Base-by-base conservation (phyloP, 495 filamentous ascomycete genomes). In the Trypethelium eluteriae region DNA sequence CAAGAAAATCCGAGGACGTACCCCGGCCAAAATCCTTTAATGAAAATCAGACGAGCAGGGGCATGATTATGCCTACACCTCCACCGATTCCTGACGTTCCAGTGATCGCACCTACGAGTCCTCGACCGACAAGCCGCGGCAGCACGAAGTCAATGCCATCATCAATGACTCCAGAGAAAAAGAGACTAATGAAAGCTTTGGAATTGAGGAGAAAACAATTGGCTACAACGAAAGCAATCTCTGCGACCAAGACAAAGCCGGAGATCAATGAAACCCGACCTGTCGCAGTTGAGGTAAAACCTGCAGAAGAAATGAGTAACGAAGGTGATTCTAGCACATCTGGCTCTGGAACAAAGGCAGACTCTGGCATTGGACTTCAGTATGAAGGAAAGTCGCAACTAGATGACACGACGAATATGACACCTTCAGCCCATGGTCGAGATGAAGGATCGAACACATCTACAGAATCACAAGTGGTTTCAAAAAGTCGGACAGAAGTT, bases 141-240 rank as follows among this genome's bases (percentile, higher is more conserved):
- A 75, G 73, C 75, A 72, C 74, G 25, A 72, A 70, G 64, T 79
- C 78, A 53, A 66, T 80, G 65, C 79, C 79, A 47, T 74, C 82
- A 70, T 73, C 84, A 16, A 86, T 95, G 72, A 93, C 91, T 0
- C 89, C 91, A 0, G 94, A 98, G 74, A 96, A 96, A 75, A 85
- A 89, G 70, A 84, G 92, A 68, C 79, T 98, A 67, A 90, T 96
- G 91, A 96, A 93, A 79, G 93, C 94, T 4, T 81, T 97, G 75
- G 89, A 98, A 70, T 79, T 97, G 56, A 83, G 94, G 47, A 92
- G 91, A 76, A 91, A 89, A 72, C 86, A 90, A 70, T 41, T 67
- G 46, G 25, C 39, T 49, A 63, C 38, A 65, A 53, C 67, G 68
- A 25, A 73, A 74, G 46, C 67, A 67, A 35, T 67, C 69, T 38